phyloP scores from a whole-genome alignment of 306 rosid genomes.

The Bauhinia variegata region DNA sequence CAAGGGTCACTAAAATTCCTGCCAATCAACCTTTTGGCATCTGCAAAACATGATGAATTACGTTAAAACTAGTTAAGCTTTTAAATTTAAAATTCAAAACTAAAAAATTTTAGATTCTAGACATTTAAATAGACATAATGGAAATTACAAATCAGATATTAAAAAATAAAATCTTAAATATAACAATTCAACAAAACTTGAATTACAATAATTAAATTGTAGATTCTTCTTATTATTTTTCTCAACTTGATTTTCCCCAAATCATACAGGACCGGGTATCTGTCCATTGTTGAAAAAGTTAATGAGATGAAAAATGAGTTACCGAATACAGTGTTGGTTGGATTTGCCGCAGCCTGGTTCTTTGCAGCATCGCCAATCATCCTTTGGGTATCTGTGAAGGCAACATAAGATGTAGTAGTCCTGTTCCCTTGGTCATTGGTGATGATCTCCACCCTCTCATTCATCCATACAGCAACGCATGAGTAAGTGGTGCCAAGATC shows the following conservation, averaged over 20 bases:
- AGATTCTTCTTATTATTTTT: no score
- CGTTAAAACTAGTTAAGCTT: no score
- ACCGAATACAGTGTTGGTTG: slow-evolving; percentile 55
- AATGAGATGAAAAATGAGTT: neutral
- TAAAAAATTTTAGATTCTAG: no score
- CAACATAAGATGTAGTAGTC: slow-evolving; percentile 54
- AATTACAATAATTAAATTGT: no score
- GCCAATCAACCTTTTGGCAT: slow-evolving; percentile 58
- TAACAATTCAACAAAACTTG: no score
- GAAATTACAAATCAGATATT: no score
- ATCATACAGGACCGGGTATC: no score
- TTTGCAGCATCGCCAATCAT: slow-evolving; percentile 55
- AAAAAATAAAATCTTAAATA: no score
- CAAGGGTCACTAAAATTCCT: slow-evolving; percentile 48
- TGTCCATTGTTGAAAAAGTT: no score
- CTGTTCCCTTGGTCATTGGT: slow-evolving; percentile 58
- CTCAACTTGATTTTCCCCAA: no score
- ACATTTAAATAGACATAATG: no score
- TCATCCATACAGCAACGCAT: slow-evolving; percentile 58
- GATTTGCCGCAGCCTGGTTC: slow-evolving; percentile 64
- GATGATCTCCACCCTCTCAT: slow-evolving; percentile 56
- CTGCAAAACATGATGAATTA: slow-evolving; percentile 6
- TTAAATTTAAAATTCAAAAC: no score
- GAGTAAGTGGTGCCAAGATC: slow-evolving; percentile 37
- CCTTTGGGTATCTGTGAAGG: slow-evolving; percentile 52